Evolutionary conservation across 768 basidiomycete genomes (phyloP).

Genomic region (Boletus reticuloceps): DNA sequence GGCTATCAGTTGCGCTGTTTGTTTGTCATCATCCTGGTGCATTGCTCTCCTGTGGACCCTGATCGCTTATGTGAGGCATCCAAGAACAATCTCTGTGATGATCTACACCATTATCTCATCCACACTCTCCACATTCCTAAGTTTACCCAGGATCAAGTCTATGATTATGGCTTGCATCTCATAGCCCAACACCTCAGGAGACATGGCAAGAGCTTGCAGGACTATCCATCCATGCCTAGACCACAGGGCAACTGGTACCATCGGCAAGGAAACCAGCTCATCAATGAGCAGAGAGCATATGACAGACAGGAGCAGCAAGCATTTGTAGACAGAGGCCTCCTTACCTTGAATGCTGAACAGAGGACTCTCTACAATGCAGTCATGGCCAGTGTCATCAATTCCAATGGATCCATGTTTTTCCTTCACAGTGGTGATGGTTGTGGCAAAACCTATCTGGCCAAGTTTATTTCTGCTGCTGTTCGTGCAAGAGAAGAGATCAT

Average conservation of each 20-base stretch:
- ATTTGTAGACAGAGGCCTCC: neutral
- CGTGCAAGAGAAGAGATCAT: neutral
- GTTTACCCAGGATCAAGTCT: neutral
- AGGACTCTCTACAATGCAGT: neutral
- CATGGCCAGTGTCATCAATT: neutral
- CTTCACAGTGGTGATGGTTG: constrained; percentile 30
- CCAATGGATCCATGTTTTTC: constrained; percentile 29
- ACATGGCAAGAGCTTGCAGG: neutral
- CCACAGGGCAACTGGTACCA: constrained; percentile 4
- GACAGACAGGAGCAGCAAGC: neutral
- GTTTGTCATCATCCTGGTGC: neutral
- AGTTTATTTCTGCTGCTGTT: neutral
- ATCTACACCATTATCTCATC: neutral
- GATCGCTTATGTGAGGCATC: neutral
- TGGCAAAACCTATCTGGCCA: neutral
- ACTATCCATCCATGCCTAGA: neutral
- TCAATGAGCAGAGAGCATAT: constrained; percentile 9
- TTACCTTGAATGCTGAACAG: neutral
- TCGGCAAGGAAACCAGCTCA: constrained; percentile 15
- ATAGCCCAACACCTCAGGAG: neutral
- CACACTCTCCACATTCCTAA: neutral
- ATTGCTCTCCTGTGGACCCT: constrained; percentile 31
- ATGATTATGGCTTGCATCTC: neutral
- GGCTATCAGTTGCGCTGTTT: neutral
- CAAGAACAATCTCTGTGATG: constrained; percentile 7